Percentiles rank a stretch among this genome's conserved stretches.
Evolutionary conservation across 2,329 filamentous ascomycete species (phyloP).

Genomic region (Sordariomycetes sp.): DNA sequence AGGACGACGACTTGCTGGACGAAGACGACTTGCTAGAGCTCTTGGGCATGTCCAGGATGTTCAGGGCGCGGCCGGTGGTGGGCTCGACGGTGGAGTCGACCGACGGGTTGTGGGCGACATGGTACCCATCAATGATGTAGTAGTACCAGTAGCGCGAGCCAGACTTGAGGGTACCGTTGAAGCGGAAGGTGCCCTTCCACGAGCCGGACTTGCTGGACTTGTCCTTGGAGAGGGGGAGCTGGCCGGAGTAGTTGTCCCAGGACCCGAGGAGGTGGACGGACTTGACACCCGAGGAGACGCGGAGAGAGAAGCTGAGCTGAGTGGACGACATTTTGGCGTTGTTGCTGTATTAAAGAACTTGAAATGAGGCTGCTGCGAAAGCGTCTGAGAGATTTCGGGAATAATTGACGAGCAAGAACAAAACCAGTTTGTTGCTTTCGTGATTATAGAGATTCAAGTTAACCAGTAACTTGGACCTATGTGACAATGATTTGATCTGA

Average conservation of each 20-base stretch:
- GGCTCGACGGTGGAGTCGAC: slow-evolving; percentile 83
- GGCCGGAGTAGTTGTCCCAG: slow-evolving; percentile 93
- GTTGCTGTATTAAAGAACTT: neutral
- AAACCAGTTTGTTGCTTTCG: slow-evolving; percentile 5
- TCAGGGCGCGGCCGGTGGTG: slow-evolving; percentile 91
- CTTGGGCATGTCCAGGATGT: slow-evolving; percentile 85
- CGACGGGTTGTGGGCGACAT: slow-evolving; percentile 91
- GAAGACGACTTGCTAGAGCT: slow-evolving; percentile 23
- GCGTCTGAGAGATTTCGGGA: slow-evolving; percentile 10
- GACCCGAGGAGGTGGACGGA: slow-evolving; percentile 94
- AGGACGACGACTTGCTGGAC: slow-evolving; percentile 14
- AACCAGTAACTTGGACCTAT: slow-evolving; percentile 5
- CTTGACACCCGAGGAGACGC: slow-evolving; percentile 93
- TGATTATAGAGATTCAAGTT: slow-evolving; percentile 4
- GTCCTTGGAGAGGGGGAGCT: slow-evolving; percentile 90
- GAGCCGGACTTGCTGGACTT: slow-evolving; percentile 74
- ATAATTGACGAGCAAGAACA: slow-evolving; percentile 1
- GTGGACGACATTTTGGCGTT: slow-evolving; percentile 24
- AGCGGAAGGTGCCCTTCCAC: slow-evolving; percentile 95
- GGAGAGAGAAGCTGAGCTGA: slow-evolving; percentile 90
- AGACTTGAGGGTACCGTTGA: slow-evolving; percentile 72
- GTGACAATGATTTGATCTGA: slow-evolving; percentile 7
- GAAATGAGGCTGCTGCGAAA: neutral
- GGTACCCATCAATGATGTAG: slow-evolving; percentile 99
- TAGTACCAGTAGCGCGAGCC: slow-evolving; percentile 99